phyloP scores from a whole-genome alignment of 2,329 filamentous ascomycete species.

The Hirsutella thompsonii region DNA sequence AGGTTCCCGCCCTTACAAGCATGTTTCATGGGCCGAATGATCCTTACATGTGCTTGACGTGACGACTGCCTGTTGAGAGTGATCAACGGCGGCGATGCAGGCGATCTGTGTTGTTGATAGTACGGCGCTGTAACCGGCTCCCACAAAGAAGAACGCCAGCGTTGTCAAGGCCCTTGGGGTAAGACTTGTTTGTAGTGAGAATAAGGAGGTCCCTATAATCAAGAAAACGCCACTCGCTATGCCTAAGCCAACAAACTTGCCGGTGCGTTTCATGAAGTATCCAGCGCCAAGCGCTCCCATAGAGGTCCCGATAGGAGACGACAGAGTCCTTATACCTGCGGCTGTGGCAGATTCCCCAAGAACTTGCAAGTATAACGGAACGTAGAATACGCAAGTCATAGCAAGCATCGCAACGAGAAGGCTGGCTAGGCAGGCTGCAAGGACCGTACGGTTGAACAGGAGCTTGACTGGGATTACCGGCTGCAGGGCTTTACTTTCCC shows the following conservation, averaged over 20 bases:
- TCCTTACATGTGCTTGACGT: conserved; percentile 61
- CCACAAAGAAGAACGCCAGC: conserved; percentile 56
- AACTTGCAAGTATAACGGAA: conserved; percentile 73
- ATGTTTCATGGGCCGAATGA: background rate
- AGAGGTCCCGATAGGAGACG: conserved; percentile 59
- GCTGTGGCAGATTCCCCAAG: conserved; percentile 57
- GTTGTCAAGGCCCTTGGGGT: conserved; percentile 51
- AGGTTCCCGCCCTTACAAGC: background rate
- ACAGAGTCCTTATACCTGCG: conserved; percentile 61
- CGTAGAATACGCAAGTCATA: conserved; percentile 64
- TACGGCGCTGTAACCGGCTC: conserved; percentile 65
- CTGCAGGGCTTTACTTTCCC: conserved; percentile 59
- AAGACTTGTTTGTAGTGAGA: conserved; percentile 39
- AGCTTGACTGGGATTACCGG: conserved; percentile 77
- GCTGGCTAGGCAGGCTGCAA: conserved; percentile 64
- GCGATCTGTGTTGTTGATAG: conserved; percentile 71
- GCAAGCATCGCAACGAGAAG: conserved; percentile 65
- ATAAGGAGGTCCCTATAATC: conserved; percentile 32
- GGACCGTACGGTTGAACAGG: conserved; percentile 56
- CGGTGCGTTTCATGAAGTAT: conserved; percentile 65
- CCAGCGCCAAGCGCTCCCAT: conserved; percentile 58
- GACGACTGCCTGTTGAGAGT: conserved; percentile 74
- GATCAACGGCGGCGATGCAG: conserved; percentile 70
- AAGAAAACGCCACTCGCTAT: conserved; percentile 32
- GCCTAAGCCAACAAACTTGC: conserved; percentile 53